phyloP scores from a whole-genome alignment of 106 monocot genomes.

The Iris macrosiphon region DNA sequence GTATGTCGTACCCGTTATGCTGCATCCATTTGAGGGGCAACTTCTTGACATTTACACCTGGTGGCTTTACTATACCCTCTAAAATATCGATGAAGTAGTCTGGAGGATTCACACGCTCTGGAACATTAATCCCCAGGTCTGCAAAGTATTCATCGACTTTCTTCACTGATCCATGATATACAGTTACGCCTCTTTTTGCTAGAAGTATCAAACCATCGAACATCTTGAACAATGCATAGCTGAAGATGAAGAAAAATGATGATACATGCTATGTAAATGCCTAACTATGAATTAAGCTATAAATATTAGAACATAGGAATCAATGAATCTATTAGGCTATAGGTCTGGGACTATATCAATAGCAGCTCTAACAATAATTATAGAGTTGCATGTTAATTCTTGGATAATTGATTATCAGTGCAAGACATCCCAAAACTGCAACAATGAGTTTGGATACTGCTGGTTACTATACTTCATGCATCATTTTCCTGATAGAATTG shows the following conservation, averaged over 20 bases:
- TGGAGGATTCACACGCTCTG: conserved; percentile 77
- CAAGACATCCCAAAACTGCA: no score
- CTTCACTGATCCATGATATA: conserved; percentile 51
- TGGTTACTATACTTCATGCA: no score
- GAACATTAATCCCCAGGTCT: conserved; percentile 52
- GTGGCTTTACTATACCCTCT: conserved; percentile 57
- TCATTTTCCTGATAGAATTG: not conserved
- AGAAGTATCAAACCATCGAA: conserved; percentile 68
- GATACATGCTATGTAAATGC: no score
- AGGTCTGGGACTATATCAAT: no score
- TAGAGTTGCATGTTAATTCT: no score
- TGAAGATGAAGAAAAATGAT: conserved; percentile 29
- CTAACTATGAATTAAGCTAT: no score
- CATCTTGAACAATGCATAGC: conserved; percentile 63
- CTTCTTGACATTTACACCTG: conserved; percentile 32
- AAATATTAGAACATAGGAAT: no score
- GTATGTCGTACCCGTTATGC: conserved; percentile 47
- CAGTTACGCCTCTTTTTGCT: conserved; percentile 64
- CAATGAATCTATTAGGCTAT: no score
- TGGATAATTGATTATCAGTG: no score
- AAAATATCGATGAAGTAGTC: conserved; percentile 68
- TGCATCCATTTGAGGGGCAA: conserved; percentile 60
- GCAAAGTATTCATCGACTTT: conserved; percentile 62
- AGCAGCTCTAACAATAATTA: no score
- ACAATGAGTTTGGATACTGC: no score